These are phyloP conservation scores for Diutina mesorugosa DNA, from an alignment of 1,139 yeast species.

Conservation along the genomic window DNA sequence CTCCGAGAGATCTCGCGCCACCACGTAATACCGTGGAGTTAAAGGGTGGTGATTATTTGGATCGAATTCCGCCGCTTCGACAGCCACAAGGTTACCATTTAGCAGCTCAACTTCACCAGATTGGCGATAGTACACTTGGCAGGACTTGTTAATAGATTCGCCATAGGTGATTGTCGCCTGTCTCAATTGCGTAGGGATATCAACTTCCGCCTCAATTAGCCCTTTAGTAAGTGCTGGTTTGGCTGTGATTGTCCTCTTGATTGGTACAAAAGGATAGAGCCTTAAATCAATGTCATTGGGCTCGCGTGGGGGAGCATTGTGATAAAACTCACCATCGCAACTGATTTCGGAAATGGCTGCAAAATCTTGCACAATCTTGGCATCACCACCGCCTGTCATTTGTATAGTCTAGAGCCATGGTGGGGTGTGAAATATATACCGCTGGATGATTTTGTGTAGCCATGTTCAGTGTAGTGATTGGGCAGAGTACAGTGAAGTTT, in stretches of 20 bases:
- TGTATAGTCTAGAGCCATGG: too few species aligned
- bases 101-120: background rate
- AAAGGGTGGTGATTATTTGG: background rate
- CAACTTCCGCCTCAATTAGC: background rate
- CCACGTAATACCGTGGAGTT: background rate
- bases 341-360: background rate
- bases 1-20: background rate
- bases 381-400: background rate
- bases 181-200: background rate
- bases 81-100: background rate
- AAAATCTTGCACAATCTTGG: background rate
- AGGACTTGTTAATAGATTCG: background rate
- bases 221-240: background rate
- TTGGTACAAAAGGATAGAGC: background rate
- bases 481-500: background rate
- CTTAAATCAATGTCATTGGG: background rate
- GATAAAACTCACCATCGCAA: background rate
- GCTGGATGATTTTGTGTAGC: background rate
- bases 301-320: background rate
- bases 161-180: background rate
- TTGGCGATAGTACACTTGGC: background rate
- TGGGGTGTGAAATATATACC: background rate
- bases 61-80: background rate
- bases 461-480: background rate
- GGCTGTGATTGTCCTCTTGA: background rate